Evolutionary conservation across 139 green algal species (phyloP), one percentile per base, ranked within the genome.

Genomic region (Micromonas commoda): DNA sequence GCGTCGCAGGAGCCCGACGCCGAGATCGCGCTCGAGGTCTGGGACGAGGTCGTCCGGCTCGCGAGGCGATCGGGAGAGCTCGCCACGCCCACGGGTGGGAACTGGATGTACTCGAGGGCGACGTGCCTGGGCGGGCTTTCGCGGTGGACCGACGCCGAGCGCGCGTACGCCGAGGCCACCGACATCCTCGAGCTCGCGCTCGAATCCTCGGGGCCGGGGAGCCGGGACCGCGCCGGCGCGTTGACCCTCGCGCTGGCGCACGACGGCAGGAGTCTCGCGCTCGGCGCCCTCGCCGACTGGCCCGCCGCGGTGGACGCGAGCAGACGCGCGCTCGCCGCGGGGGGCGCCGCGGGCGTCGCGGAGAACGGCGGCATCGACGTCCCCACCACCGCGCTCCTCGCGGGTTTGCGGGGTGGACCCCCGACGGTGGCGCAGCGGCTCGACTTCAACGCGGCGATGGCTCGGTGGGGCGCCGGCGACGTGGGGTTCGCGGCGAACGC

Each of bases 391-490:
- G 52, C n/a, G 71, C 32, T 24, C 31, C 3, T n/a, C 39, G 35
- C 71, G 19, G 71, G 71, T 9, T 37, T 77, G 35, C 33, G 71
- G 5, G 71, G 71, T 37, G 34, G 35, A 4, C 9, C 71, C 16
- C 71, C 71, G 5, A 77, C 71, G 26, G 67, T 77, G 31, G 19
- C 31, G 21, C 71, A 77, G 71, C 71, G 71, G 29, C 29, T 61
- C 16, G 28, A 61, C 39, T 61, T 77, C 20, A 64, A 77, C 37
- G 21, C 51, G 5, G 71, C 71, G 35, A 34, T 77, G 20, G 71
- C 37, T 6, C 39, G 31, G 38, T 77, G 51, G 29, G 71, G 35
- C 28, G 34, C 71, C 37, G 71, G 71, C 26, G 37, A 77, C 37
- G 28, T 37, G 9, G 37, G 19, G 20, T 21, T 20, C 13, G 33